Base-by-base conservation (phyloP, 2,329 filamentous ascomycete genomes). In the Atkinsonella texensis region DNA sequence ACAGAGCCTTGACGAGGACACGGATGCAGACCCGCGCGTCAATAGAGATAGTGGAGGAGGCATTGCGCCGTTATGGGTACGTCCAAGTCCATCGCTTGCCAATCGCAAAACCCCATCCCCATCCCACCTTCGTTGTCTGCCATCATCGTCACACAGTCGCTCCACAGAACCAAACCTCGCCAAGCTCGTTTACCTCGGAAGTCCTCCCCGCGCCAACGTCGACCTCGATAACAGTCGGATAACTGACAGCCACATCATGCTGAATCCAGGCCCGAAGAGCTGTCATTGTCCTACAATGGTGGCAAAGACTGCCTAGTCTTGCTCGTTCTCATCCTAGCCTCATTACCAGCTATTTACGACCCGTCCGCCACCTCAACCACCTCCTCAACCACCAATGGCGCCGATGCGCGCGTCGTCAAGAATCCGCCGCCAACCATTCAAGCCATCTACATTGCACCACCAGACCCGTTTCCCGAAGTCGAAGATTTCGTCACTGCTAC, bases 291-390 rank as follows among this genome's bases (percentile, higher is more conserved):
- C 52, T 98, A 96, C 71, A 98, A 98, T 62, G 93, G 93, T 63
- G 93, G 93, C 55, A 98, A 98, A 68, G 93, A 97, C 75, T 97
- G 91, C 62, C 84, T 97, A 17, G 90, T 97, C 50, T 81, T 97
- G 17, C 76, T 97, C 7, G 79, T 96, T 62, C 75, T 97, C 57
- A 88, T 95, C 63, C 83, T 97, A 58, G 83, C 85, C 55, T 76
- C 72, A 58, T 71, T 79, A 50, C 70, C 76, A 18, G 63, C 65
- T 42, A 50, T 61, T 13, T 38, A 56, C 45, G 46, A 61, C 43
- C n/a, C 60, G n/a, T 39, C 63, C 13, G 38, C 63, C n/a, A 40
- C 62, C 39, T 23, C 20, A 23, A 57, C 55, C 55, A 33, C 63
- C n/a, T 39, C 62, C 39, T 23, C 20, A 23, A 57, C 55, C 55